Conservation (phyloP, 2,329 filamentous ascomycete genomes). For the Paradendryphiella salina region DNA sequence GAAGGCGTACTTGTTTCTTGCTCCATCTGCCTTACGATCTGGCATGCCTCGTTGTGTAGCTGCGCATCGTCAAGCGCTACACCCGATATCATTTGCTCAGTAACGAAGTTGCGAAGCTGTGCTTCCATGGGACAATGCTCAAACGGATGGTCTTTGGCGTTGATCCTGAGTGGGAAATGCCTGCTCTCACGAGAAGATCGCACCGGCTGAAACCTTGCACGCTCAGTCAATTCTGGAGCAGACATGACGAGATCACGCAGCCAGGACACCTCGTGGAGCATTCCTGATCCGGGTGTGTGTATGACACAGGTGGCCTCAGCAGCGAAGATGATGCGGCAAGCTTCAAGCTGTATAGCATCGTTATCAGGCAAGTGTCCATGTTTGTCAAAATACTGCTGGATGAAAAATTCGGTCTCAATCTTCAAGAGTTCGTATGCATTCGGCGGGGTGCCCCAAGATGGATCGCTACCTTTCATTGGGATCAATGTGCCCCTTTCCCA, state of each 20-base stretch:
- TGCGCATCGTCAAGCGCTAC: conserved; percentile 13
- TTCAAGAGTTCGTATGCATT: conserved; percentile 35
- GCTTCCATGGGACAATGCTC: conserved; percentile 30
- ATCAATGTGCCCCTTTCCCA: conserved; percentile 25
- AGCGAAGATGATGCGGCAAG: conserved; percentile 35
- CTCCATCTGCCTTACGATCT: conserved; percentile 30
- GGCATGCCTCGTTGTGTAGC: conserved; percentile 27
- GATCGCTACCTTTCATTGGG: conserved; percentile 28
- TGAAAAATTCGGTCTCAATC: conserved; percentile 29
- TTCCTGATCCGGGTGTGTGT: neutral
- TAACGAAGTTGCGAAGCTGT: conserved; percentile 23
- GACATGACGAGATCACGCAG: conserved; percentile 33
- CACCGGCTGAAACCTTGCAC: conserved; percentile 29
- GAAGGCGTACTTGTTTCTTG: conserved; percentile 24
- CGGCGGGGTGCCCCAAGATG: conserved; percentile 27
- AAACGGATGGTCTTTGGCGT: conserved; percentile 27
- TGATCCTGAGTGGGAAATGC: conserved; percentile 16
- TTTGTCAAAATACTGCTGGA: conserved; percentile 29
- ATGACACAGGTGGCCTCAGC: conserved; percentile 18
- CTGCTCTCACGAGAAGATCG: conserved; percentile 23
- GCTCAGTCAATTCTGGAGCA: conserved; percentile 17
- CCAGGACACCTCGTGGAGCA: conserved; percentile 22
- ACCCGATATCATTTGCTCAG: conserved; percentile 7
- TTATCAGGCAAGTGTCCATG: conserved; percentile 25
- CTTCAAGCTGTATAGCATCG: conserved; percentile 31